phyloP scores from a whole-genome alignment of 2,329 filamentous ascomycete species.

The Apiospora marii region DNA sequence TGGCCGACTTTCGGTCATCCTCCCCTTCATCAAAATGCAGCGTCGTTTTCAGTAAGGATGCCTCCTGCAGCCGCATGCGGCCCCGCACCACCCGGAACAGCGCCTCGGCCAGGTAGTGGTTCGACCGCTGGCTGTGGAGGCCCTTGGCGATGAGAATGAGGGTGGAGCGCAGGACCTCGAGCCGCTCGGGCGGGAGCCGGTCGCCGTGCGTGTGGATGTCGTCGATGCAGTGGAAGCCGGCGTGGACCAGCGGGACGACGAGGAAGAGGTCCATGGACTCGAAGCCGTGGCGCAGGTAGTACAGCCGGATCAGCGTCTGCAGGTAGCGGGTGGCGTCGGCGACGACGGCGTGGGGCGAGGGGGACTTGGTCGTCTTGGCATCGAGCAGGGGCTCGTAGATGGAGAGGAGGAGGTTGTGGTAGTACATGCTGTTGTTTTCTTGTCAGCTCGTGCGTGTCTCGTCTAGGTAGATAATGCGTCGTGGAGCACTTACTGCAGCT shows the following conservation, averaged over 20 bases:
- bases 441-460: not conserved
- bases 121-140: constrained; percentile 42
- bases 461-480: not conserved
- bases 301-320: constrained; percentile 44
- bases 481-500: not conserved
- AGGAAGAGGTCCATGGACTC: constrained; percentile 40
- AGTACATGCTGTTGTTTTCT: constrained; percentile 33
- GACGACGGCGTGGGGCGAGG: constrained; percentile 34
- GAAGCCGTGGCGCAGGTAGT: constrained; percentile 46
- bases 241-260: constrained; percentile 43
- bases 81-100: constrained; percentile 45
- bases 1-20: not conserved
- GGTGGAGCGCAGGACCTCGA: constrained; percentile 42
- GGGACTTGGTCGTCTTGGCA: constrained; percentile 6
- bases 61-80: constrained; percentile 37
- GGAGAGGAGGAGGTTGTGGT: constrained; percentile 36
- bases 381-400: constrained; percentile 39
- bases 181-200: constrained; percentile 22
- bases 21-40: constrained; percentile 14
- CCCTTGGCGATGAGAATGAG: constrained; percentile 46
- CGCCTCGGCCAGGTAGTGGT: constrained; percentile 44
- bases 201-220: constrained; percentile 33
- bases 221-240: constrained; percentile 38
- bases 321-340: constrained; percentile 36
- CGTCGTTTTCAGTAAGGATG: constrained; percentile 9